These are phyloP conservation scores for Medicago ruthenica DNA, from an alignment of 306 rosid genomes.

Conservation along the genomic window DNA sequence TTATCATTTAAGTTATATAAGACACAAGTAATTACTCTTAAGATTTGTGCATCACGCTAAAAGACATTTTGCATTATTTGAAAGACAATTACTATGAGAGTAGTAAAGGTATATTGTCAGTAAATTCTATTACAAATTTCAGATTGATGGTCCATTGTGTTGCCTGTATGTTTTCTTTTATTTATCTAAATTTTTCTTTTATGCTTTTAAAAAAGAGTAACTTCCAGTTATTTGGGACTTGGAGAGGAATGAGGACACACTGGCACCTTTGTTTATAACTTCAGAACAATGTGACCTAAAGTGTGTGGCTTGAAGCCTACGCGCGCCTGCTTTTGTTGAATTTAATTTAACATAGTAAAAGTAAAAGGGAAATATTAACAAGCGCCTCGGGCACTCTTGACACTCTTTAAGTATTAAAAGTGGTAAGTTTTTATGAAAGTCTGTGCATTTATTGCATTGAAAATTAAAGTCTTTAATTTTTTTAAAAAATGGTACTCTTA, in stretches of 20 bases:
- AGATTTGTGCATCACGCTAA: no score
- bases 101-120: neutral
- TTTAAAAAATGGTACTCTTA: no score
- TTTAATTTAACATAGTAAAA: slow-evolving; percentile 18
- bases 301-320: slow-evolving; percentile 6
- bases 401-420: no score
- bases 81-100: no score
- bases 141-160: neutral
- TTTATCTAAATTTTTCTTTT: neutral
- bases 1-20: no score
- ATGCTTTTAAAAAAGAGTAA: neutral
- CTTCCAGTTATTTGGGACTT: slow-evolving; percentile 7
- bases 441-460: no score
- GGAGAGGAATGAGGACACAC: neutral
- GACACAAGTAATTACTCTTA: no score
- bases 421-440: no score
- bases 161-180: neutral
- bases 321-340: slow-evolving; percentile 21
- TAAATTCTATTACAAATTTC: neutral
- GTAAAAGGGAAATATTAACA: no score
- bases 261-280: neutral
- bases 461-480: no score
- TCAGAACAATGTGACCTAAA: neutral
- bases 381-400: no score
- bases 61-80: no score